Percentiles rank a stretch among this genome's conserved stretches.
phyloP scores from a whole-genome alignment of 1,284 basidiomycete genomes.

The Cryptococcus amylolentus region DNA sequence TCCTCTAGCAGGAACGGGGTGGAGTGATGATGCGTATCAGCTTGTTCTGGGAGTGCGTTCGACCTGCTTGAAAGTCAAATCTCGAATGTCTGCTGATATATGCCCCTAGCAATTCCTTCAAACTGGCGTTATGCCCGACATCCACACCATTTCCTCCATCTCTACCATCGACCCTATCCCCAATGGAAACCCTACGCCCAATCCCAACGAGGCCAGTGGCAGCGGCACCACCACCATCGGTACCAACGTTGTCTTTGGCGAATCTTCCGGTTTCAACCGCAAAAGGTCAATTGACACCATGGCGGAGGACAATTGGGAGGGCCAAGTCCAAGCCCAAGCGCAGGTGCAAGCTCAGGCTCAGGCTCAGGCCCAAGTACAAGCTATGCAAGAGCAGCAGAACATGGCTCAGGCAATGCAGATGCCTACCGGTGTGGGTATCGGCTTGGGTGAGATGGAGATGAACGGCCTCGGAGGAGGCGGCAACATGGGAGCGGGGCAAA shows the following conservation, averaged over 20 bases:
- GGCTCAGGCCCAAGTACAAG: background rate
- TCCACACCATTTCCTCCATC: conserved; percentile 7
- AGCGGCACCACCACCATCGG: conserved; percentile 25
- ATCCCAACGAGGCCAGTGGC: conserved; percentile 2
- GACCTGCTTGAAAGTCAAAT: conserved; percentile 26
- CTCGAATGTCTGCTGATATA: background rate
- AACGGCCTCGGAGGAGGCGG: background rate
- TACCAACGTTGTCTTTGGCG: conserved; percentile 35
- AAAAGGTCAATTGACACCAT: conserved; percentile 38
- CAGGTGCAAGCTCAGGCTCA: conserved; percentile 1
- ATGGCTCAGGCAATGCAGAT: background rate
- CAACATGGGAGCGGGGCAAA: background rate
- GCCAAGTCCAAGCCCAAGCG: conserved; percentile 6
- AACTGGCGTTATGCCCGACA: conserved; percentile 32
- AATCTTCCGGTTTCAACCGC: conserved; percentile 16
- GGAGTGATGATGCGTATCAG: conserved; percentile 45
- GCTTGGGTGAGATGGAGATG: background rate
- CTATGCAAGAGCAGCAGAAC: background rate
- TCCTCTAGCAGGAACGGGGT: conserved; percentile 44
- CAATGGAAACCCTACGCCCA: background rate
- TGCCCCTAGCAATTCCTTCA: conserved; percentile 25
- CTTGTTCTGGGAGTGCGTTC: conserved; percentile 19
- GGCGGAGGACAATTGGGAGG: conserved; percentile 29
- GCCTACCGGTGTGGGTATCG: background rate
- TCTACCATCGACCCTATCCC: background rate